Percentiles rank a stretch among this genome's conserved stretches.
Evolutionary conservation across 1,139 yeast species (phyloP).

Genomic region (Sugiyamaella pinicola): DNA sequence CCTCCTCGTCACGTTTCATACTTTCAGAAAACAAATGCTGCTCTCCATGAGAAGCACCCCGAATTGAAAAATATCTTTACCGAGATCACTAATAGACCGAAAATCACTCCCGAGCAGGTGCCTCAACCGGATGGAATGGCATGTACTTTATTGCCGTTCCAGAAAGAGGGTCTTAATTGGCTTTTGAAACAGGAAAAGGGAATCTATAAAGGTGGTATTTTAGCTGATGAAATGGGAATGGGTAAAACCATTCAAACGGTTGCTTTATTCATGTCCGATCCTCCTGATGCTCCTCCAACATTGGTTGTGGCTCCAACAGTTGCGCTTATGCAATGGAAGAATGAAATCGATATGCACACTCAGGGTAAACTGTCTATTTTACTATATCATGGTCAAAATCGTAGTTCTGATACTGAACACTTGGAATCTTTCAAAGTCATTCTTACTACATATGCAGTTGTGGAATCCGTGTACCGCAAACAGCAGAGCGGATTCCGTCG

Average conservation of each 20-base stretch:
- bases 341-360: constrained; percentile 86
- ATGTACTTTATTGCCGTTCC: constrained; percentile 79
- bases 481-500: constrained; percentile 82
- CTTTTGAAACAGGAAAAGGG: constrained; percentile 77
- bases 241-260: constrained; percentile 97
- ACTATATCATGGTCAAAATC: constrained; percentile 82
- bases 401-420: constrained; percentile 56
- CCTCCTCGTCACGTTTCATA: constrained; percentile 19
- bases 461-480: constrained; percentile 84
- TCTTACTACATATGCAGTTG: constrained; percentile 85
- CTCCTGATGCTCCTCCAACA: constrained; percentile 59
- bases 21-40: constrained; percentile 48
- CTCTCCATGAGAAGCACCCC: constrained; percentile 74
- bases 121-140: constrained; percentile 80
- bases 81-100: constrained; percentile 54
- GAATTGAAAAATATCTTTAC: constrained; percentile 72
- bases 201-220: constrained; percentile 82
- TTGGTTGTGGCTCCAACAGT: constrained; percentile 97
- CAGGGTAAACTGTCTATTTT: constrained; percentile 65
- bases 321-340: constrained; percentile 96
- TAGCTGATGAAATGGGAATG: constrained; percentile 99
- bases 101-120: constrained; percentile 59
- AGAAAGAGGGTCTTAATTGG: constrained; percentile 92
- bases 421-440: constrained; percentile 74
- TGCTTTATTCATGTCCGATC: constrained; percentile 75